A percentile compares a stretch with the other conserved stretches of the same genome.
These are phyloP conservation scores for Hygrophoropsis aurantiaca DNA, from an alignment of 768 basidiomycete species.

Conservation along the genomic window DNA sequence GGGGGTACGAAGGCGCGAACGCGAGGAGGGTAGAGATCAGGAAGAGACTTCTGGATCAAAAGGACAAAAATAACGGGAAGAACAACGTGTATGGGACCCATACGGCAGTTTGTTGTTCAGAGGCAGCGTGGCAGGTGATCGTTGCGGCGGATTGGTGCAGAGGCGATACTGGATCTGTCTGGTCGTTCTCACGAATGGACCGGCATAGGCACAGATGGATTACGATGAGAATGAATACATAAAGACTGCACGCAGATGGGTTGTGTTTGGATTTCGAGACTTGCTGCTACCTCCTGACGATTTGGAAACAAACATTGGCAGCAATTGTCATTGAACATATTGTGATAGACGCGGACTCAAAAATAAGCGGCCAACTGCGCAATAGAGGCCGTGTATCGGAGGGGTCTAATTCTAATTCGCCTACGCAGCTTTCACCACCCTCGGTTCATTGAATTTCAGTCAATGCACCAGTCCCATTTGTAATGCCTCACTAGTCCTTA, in stretches of 20 bases:
- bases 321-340: no score
- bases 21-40: conserved; percentile 12
- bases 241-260: background rate
- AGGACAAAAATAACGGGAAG: no score
- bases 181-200: background rate
- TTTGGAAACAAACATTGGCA: no score
- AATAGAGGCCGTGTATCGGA: background rate
- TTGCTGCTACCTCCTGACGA: no score
- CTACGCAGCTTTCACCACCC: background rate
- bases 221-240: background rate
- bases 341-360: no score
- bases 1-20: conserved; percentile 20
- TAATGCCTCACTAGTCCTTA: conserved; percentile 29
- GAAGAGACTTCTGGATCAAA: background rate
- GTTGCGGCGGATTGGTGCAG: no score
- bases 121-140: background rate
- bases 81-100: background rate
- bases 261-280: no score
- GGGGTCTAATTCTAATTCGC: conserved; percentile 6
- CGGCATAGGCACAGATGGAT: no score
- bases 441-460: conserved; percentile 6
- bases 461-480: conserved; percentile 30
- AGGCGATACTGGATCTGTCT: background rate
- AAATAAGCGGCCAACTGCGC: background rate
- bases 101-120: background rate